These are phyloP conservation scores for Yamadazyma ubonensis DNA, from an alignment of 805 yeast species.

Conservation along the genomic window DNA sequence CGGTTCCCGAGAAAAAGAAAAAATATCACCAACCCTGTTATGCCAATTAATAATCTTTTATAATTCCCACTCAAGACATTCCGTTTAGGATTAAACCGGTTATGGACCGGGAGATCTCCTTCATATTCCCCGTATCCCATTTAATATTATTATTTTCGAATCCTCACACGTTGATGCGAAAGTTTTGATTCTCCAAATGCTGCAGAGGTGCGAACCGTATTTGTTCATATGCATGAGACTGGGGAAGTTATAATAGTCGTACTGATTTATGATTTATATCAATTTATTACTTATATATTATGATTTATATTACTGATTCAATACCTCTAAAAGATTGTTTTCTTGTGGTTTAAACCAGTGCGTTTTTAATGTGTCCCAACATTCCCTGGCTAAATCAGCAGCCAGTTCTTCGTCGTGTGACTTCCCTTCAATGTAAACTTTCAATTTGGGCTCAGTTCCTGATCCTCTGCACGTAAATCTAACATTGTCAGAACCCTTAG, in stretches of 20 bases:
- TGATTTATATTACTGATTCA: too few species aligned
- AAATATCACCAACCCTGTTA: constrained; percentile 4
- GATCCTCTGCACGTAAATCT: constrained; percentile 89
- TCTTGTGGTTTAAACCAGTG: constrained; percentile 16
- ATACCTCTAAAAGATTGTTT: constrained; percentile 11
- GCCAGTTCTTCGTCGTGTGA: constrained; percentile 51
- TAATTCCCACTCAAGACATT: constrained; percentile 37
- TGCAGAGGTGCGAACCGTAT: not conserved
- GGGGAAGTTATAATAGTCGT: too few species aligned
- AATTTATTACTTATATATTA: too few species aligned
- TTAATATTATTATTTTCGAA: not conserved
- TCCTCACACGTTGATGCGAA: constrained; percentile 3
- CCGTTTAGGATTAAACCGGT: constrained; percentile 70
- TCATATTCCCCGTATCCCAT: constrained; percentile 1
- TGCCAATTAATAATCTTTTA: constrained; percentile 12
- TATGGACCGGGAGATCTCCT: constrained; percentile 17
- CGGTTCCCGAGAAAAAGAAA: constrained; percentile 3
- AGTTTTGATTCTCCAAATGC: not conserved
- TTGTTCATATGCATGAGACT: too few species aligned
- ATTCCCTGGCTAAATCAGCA: constrained; percentile 48
- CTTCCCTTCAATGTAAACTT: constrained; percentile 83
- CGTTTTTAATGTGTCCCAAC: constrained; percentile 50
- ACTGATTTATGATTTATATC: too few species aligned
- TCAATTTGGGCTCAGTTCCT: constrained; percentile 94
- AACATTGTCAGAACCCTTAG: too few species aligned